These are phyloP conservation scores for Suillus decipiens DNA, from an alignment of 768 basidiomycete genomes.

Conservation along the genomic window DNA sequence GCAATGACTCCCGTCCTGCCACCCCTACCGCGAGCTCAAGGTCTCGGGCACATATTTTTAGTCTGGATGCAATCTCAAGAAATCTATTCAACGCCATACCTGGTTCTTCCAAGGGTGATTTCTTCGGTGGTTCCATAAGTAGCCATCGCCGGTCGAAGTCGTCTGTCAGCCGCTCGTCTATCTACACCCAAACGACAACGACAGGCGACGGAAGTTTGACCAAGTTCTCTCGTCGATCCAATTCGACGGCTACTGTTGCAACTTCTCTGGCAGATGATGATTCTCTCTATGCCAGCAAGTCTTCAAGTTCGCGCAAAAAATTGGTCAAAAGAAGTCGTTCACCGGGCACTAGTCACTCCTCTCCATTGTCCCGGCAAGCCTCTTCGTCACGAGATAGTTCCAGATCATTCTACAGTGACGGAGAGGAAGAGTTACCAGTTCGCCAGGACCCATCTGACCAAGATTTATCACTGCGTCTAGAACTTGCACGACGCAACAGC, in stretches of 20 bases:
- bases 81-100: conserved; percentile 80
- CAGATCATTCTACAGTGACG: conserved; percentile 38
- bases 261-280: conserved; percentile 72
- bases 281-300: conserved; percentile 44
- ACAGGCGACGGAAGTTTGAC: conserved; percentile 67
- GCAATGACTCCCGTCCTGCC: conserved; percentile 73
- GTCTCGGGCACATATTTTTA: conserved; percentile 78
- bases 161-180: conserved; percentile 69
- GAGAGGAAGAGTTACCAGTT: conserved; percentile 44
- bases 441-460: conserved; percentile 67
- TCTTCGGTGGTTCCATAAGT: conserved; percentile 74
- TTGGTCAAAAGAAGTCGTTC: conserved; percentile 49
- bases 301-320: conserved; percentile 48
- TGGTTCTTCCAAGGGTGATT: conserved; percentile 68
- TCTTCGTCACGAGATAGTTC: conserved; percentile 45
- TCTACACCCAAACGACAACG: conserved; percentile 65
- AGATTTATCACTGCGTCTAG: conserved; percentile 75
- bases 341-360: conserved; percentile 37
- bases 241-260: conserved; percentile 62
- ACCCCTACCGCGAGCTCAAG: conserved; percentile 83
- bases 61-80: conserved; percentile 86
- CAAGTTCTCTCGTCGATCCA: conserved; percentile 72
- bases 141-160: conserved; percentile 72
- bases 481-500: conserved; percentile 84
- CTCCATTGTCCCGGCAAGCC: conserved; percentile 36